phyloP scores from a whole-genome alignment of 2,329 filamentous ascomycete species.

The Huntiella decipiens region DNA sequence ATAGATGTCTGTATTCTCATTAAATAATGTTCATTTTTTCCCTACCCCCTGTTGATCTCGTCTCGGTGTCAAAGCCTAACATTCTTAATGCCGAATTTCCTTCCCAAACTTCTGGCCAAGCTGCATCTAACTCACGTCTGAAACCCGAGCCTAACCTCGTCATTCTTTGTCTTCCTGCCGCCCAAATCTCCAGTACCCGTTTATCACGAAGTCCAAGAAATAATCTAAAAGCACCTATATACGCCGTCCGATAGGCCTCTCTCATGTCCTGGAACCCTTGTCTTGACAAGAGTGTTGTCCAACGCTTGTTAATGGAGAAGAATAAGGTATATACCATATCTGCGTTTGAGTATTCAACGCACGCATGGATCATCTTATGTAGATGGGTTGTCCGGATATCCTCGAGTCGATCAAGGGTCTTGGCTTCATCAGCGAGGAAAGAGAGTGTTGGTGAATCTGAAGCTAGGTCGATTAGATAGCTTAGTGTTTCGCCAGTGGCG shows the following conservation, averaged over 20 bases:
- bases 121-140: slow-evolving; percentile 7
- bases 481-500: slow-evolving; percentile 11
- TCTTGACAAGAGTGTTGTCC: slow-evolving; percentile 2
- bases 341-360: slow-evolving; percentile 16
- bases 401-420: slow-evolving; percentile 4
- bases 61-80: no score
- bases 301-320: slow-evolving; percentile 2
- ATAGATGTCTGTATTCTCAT: no score
- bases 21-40: no score
- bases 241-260: slow-evolving; percentile 10
- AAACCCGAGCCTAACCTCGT: slow-evolving; percentile 3
- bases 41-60: no score
- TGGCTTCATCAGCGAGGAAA: slow-evolving; percentile 8
- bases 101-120: slow-evolving; percentile 8
- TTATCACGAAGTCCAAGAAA: background rate
- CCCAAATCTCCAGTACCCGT: background rate
- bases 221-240: slow-evolving; percentile 10
- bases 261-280: slow-evolving; percentile 5
- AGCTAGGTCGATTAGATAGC: slow-evolving; percentile 5
- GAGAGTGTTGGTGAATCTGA: background rate
- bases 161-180: slow-evolving; percentile 7
- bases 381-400: slow-evolving; percentile 7
- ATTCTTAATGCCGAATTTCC: no score
- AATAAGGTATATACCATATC: slow-evolving; percentile 17
- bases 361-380: slow-evolving; percentile 17